Evolutionary conservation across 2,329 filamentous ascomycete genomes (phyloP).

Genomic region (Colletotrichum endophyticum): DNA sequence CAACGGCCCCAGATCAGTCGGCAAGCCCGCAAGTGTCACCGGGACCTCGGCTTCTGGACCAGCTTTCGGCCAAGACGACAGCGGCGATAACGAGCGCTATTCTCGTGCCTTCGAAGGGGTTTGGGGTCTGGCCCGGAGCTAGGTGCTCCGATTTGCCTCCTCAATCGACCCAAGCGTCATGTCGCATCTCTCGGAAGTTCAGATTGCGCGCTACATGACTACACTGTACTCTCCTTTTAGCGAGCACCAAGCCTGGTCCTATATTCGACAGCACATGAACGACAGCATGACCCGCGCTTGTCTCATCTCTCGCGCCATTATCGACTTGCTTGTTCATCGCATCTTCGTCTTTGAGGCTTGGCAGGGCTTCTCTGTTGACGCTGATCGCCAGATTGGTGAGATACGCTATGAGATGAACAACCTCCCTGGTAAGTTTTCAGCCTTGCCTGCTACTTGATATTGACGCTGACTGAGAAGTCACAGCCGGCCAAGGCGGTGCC

Average conservation of each 20-base stretch:
- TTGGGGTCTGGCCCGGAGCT: constrained; percentile 20
- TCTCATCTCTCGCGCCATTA: constrained; percentile 45
- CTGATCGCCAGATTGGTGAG: constrained; percentile 37
- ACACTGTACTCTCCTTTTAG: constrained; percentile 28
- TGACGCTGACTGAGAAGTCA: not conserved
- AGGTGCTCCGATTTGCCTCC: constrained; percentile 18
- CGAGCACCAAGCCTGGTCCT: constrained; percentile 41
- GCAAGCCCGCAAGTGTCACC: not conserved
- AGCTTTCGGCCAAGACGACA: not conserved
- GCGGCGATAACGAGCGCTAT: constrained; percentile 16
- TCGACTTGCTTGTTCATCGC: constrained; percentile 46
- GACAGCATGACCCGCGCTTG: constrained; percentile 44
- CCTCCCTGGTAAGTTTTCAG: constrained; percentile 34
- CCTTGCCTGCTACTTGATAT: not conserved
- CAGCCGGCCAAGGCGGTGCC: constrained; percentile 18
- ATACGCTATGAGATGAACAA: constrained; percentile 37
- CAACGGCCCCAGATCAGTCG: not conserved
- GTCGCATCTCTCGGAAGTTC: not conserved
- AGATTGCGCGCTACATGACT: constrained; percentile 18
- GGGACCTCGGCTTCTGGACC: not conserved
- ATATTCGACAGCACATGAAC: constrained; percentile 44
- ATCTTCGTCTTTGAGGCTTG: constrained; percentile 45
- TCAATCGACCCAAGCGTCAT: not conserved
- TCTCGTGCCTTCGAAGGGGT: constrained; percentile 17
- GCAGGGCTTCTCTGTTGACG: constrained; percentile 39